Percentiles rank a stretch among this genome's conserved stretches.
Conservation (phyloP, 805 yeast species). For the Metschnikowia amazonensis region DNA sequence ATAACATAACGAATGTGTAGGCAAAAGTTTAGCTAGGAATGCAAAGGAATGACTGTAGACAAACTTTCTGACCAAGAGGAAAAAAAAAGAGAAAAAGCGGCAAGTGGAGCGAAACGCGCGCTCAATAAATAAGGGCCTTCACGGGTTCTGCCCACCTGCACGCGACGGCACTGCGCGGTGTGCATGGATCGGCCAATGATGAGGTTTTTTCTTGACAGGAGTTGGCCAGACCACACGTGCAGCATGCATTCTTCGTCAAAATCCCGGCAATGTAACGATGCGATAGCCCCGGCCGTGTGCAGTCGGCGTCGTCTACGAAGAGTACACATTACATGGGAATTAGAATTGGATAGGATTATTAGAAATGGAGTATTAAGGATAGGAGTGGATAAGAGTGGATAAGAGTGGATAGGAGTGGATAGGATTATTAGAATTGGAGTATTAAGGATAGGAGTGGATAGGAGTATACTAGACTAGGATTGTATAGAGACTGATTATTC, state of each 20-base stretch:
- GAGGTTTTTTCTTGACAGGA: constrained; percentile 2
- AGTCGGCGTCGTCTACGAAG: no score
- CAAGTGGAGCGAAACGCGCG: constrained; percentile 1
- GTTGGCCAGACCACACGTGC: constrained; percentile 5
- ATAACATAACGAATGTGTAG: constrained; percentile 39
- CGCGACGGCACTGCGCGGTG: neutral
- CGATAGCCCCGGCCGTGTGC: no score
- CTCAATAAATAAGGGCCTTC: constrained; percentile 2
- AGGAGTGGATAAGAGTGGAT: no score
- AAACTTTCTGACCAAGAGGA: constrained; percentile 17
- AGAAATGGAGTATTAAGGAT: no score
- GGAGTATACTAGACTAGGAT: no score
- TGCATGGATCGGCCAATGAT: constrained; percentile 3
- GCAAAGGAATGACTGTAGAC: constrained; percentile 30
- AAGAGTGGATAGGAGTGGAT: no score
- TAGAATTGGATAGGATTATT: no score
- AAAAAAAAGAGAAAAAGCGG: constrained; percentile 12
- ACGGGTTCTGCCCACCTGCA: neutral
- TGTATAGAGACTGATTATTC: no score
- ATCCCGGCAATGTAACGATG: neutral
- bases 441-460: no score
- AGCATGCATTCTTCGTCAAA: constrained; percentile 1
- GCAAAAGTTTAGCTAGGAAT: constrained; percentile 25
- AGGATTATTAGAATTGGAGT: no score
- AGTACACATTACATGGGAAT: no score